Base-by-base conservation (phyloP, 2,329 filamentous ascomycete genomes). In the Nigrospora sphaerica region DNA sequence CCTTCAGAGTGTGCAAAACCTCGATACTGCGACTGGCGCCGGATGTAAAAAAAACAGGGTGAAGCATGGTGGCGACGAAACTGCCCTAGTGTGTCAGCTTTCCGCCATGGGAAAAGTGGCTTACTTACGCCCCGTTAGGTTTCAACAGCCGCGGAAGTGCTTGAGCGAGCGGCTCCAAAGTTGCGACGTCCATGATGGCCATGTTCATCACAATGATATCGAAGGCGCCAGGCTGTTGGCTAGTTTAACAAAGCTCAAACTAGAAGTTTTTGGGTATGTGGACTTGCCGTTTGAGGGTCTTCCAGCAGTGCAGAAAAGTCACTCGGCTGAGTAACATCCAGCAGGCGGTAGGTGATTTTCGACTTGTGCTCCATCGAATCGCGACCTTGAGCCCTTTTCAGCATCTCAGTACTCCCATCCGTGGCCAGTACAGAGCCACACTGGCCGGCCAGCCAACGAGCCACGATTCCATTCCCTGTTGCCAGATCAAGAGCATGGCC, bases 11-110 rank as follows among this genome's bases (percentile, higher is more conserved):
- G n/a, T 23, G 19, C 19, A 23, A 23, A 23, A 69, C 51, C n/a
- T 68, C 61, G 36, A 75, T 59, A 18, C 60, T 58, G 6, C 68
- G 65, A 9, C 62, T 57, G 2, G 66, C 62, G 3, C 64, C 65
- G 2, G 70, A 68, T 4, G 73, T 76, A 52, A 72, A 69, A 57
- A 76, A 74, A 5, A 71, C 65, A 6, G 73, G 73, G 48, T 76
- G 73, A 10, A 76, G 67, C 35, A 74, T 51, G 0, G 70, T 71
- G 1, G 65, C 69, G n/a, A 71, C 67, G 50, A 74, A 73, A 31
- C 70, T 71, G 41, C 42, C 37, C 43, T 17, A 42, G 33, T n/a
- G 7, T 17, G 14, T 16, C 14, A 23, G 19, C 19, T 23, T 23
- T 23, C 19, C 6, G 4, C 19, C 4, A 23, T 23, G 4, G 19